Percentiles rank a stretch among this genome's conserved stretches.
Conservation (phyloP, 495 filamentous ascomycete species). For the Trichoderma parareesei region DNA sequence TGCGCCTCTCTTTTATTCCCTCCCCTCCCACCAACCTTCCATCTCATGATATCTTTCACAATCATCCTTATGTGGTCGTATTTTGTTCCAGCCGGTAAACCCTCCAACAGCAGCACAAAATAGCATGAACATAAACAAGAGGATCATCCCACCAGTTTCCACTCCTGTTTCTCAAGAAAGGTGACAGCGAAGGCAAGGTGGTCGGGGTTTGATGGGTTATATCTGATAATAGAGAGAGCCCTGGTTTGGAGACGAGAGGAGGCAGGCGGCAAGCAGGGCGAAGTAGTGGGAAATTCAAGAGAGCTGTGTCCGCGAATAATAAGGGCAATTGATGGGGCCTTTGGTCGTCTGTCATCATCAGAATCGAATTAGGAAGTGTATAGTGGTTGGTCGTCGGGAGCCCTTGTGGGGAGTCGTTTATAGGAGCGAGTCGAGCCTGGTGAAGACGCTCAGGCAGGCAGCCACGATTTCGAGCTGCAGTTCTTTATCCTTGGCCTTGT, state of each 20-base stretch:
- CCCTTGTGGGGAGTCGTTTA: neutral
- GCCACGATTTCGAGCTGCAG: slow-evolving; percentile 95
- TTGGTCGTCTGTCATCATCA: slow-evolving; percentile 6
- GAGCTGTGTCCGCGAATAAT: slow-evolving; percentile 9
- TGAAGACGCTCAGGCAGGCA: slow-evolving; percentile 93
- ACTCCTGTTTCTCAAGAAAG: neutral
- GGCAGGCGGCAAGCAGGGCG: neutral
- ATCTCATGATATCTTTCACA: neutral
- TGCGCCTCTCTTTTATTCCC: neutral
- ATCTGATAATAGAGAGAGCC: neutral
- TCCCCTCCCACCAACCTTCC: neutral
- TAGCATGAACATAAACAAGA: slow-evolving; percentile 1
- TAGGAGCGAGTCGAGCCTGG: slow-evolving; percentile 77
- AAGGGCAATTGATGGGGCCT: slow-evolving; percentile 12
- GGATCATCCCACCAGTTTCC: neutral
- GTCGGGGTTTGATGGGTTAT: neutral
- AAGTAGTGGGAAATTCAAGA: neutral
- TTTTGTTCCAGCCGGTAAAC: slow-evolving; percentile 8
- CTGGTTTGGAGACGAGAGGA: neutral
- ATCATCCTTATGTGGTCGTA: neutral
- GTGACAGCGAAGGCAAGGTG: neutral
- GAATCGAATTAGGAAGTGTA: slow-evolving; percentile 5
- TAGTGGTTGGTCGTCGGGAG: neutral
- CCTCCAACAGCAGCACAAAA: slow-evolving; percentile 12
- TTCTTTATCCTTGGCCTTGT: slow-evolving; percentile 78